phyloP scores from a whole-genome alignment of 164 flowering plant genomes.

The Aristolochia californica region DNA sequence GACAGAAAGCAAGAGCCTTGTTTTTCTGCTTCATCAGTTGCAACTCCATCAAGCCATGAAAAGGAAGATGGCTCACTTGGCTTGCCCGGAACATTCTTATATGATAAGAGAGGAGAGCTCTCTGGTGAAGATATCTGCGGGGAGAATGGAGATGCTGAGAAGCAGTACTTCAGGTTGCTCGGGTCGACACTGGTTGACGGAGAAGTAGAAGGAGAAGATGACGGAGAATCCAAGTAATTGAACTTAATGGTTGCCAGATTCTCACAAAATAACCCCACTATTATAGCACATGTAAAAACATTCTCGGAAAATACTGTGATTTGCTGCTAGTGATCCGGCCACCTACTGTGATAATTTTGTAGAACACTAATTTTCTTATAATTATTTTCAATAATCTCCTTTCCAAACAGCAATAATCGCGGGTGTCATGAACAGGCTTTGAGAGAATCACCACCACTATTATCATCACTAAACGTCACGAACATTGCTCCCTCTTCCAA shows the following conservation, averaged over 20 bases:
- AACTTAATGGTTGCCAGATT: constrained; percentile 1
- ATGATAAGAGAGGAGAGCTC: constrained; percentile 21
- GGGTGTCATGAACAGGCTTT: too few species aligned
- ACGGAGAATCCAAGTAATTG: constrained; percentile 24
- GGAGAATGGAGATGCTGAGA: constrained; percentile 43
- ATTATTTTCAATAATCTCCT: too few species aligned
- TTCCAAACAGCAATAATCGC: too few species aligned
- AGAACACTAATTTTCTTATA: too few species aligned
- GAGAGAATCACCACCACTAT: too few species aligned
- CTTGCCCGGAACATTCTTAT: background rate
- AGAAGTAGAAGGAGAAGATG: constrained; percentile 56
- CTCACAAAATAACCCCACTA: too few species aligned
- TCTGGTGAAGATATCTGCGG: constrained; percentile 19
- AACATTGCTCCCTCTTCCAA: too few species aligned
- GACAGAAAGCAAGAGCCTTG: constrained; percentile 26
- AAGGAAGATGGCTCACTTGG: constrained; percentile 20
- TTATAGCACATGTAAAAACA: too few species aligned
- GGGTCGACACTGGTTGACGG: constrained; percentile 57
- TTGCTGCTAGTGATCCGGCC: too few species aligned
- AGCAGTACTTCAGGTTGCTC: constrained; percentile 33
- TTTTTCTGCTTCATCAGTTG: constrained; percentile 6
- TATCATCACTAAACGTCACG: too few species aligned
- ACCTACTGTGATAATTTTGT: too few species aligned
- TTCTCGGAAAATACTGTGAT: too few species aligned
- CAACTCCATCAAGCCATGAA: constrained; percentile 28